Percentiles rank a stretch among this genome's conserved stretches.
These are phyloP conservation scores for Casuarina glauca DNA, from an alignment of 306 rosid genomes.

Conservation along the genomic window DNA sequence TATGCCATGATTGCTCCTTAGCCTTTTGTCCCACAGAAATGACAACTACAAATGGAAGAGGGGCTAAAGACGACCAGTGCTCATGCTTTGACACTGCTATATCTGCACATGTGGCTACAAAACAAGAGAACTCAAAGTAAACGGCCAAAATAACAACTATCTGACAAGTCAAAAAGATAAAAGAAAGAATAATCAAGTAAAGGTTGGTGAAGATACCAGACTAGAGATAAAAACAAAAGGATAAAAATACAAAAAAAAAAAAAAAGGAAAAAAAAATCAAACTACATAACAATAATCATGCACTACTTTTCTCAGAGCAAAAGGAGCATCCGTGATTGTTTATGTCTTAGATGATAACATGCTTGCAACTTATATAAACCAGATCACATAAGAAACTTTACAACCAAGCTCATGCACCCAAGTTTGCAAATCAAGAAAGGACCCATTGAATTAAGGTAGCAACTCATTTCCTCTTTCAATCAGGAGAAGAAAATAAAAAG, in stretches of 20 bases:
- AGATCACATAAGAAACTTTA: neutral
- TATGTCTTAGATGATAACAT: neutral
- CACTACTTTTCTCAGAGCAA: neutral
- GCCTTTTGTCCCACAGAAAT: conserved; percentile 97
- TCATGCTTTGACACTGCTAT: conserved; percentile 75
- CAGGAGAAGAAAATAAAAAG: conserved; percentile 31
- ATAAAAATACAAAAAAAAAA: too few relatives aligned
- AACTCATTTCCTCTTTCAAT: conserved; percentile 14
- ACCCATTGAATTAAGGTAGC: conserved; percentile 19
- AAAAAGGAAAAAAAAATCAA: neutral
- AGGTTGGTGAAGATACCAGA: neutral
- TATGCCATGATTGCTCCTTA: conserved; percentile 84
- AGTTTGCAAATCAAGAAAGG: conserved; percentile 19
- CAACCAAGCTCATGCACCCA: conserved; percentile 12
- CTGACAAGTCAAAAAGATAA: neutral
- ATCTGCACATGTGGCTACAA: conserved; percentile 83
- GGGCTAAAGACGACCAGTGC: conserved; percentile 93
- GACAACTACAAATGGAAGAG: conserved; percentile 92
- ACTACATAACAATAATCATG: neutral
- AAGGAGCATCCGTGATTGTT: neutral
- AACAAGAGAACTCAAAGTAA: conserved; percentile 9
- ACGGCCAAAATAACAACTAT: conserved; percentile 12
- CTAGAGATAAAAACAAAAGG: neutral
- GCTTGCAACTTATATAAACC: neutral
- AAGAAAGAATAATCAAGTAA: neutral